Evolutionary conservation across 164 flowering plant genomes (phyloP), one percentile per base, ranked within the genome.

Genomic region (Paratinospora sagittata): DNA sequence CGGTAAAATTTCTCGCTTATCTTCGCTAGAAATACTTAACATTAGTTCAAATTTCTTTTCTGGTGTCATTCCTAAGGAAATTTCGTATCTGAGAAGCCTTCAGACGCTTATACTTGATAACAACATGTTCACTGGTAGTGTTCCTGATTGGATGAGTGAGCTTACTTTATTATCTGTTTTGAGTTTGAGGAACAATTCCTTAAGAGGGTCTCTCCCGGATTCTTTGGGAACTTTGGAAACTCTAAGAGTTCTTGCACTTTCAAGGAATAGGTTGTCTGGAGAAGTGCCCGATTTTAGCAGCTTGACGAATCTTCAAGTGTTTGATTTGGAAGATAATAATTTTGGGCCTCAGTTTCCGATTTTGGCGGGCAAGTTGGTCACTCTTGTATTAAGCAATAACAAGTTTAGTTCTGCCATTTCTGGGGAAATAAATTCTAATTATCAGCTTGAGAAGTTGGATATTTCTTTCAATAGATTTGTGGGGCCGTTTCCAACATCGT

Each of bases 261-360:
- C 97, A 11, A 80, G 76, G 45, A 96, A 96, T 74, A 82, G 72
- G 24, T 86, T 96, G 39, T 75, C 76, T 16, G 98, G 98, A 17
- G 82, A 84, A 72, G 87, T 96, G 36, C 98, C 98, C 55, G 91
- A 93, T 81, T 80, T 96, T 21, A 84, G 90, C 69, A 75, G 84
- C 68, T 83, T 93, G 83, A 85, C 78, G n/a, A 89, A 96, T 72
- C 97, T 96, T 70, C 97, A 93, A 80, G 88, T 88, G 43, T 89
- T 96, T 13, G 89, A 96, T 63, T 76, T 93, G 84, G 91, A 82
- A 73, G 80, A 86, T 49, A 96, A 96, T 73, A 72, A 66, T 34
- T 77, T 93, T 8, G 98, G 97, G 36, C 89, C 96, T 26, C 80
- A 74, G 73, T 93, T 91, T 80, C 99, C 99, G 33, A 75, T 45